Evolutionary conservation across 495 filamentous ascomycete genomes (phyloP).

Genomic region (Sporormia fimetaria): DNA sequence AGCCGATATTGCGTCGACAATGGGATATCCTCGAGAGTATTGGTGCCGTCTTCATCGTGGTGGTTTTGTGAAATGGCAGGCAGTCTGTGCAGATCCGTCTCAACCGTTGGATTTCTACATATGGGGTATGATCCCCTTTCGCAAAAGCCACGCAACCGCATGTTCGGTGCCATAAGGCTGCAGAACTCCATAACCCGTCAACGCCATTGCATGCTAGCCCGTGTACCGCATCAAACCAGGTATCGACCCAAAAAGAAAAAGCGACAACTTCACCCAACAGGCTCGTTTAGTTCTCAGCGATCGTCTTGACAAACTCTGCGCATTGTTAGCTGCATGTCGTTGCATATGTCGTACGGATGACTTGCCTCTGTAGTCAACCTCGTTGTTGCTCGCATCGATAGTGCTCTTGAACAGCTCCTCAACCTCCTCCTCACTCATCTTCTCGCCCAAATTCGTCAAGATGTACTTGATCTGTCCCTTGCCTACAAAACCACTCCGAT

Average conservation of each 20-base stretch:
- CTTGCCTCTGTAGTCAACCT: conserved; percentile 89
- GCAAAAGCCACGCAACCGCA: no score
- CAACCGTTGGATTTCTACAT: no score
- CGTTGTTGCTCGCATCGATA: conserved; percentile 82
- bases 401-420: conserved; percentile 89
- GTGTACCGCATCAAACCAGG: no score
- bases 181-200: no score
- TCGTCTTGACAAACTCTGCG: conserved; percentile 22
- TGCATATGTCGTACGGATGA: not conserved
- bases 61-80: no score
- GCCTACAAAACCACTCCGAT: conserved; percentile 94
- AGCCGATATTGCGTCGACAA: no score
- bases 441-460: conserved; percentile 92
- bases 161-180: no score
- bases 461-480: conserved; percentile 94
- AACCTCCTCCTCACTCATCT: conserved; percentile 97
- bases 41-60: no score
- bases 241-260: not conserved
- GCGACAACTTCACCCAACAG: not conserved
- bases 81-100: no score
- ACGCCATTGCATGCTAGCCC: no score
- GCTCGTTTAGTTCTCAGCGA: conserved; percentile 20
- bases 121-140: no score
- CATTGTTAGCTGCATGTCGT: conserved; percentile 1
- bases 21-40: no score